Evolutionary conservation across 805 yeast species (phyloP), one percentile per base, ranked within the genome.

Genomic region (Debaryomyces castellii): DNA sequence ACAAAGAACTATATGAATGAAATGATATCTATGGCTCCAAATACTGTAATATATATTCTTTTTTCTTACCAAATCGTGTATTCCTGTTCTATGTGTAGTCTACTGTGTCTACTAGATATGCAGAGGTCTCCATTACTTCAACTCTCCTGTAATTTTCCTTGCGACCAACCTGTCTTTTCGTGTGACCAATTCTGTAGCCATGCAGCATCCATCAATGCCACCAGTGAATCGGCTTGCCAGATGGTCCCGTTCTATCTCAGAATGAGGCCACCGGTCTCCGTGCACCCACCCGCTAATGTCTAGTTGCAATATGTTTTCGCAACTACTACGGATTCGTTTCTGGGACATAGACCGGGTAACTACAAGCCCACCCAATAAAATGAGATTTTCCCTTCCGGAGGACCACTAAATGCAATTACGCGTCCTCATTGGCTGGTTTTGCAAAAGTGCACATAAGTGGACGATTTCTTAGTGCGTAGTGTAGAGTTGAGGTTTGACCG

Each of bases 311-410:
- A 35, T 20, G 24, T 35, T 35, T 21, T 35, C 38, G 38, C 40
- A 30, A 30, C 34, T 14, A 30, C 6, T 5, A n/a, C 16, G 18
- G 33, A 9, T 30, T 14, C 20, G 16, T 30, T 25, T 11, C 34
- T 30, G 34, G 18, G 18, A 8, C 20, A 30, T 30, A 7, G 20
- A 16, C 20, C 44, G 50, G 50, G 50, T 47, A 47, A 47, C 34
- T 27, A 32, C 39, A 17, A 12, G 12, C 20, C 48, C 49, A 53
- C 62, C 65, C 65, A 60, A 60, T 60, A 40, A 57, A 49, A 58
- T 43, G 41, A 12, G 44, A 51, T 42, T 50, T 47, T 53, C 62
- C 52, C 50, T 43, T 51, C 58, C 58, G 60, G 53, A 40, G 44
- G 33, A 45, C 40, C 43, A 28, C 28, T 12, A 14, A 18, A 12